Conservation (phyloP, 805 yeast genomes). For the Hanseniaspora meyeri region DNA sequence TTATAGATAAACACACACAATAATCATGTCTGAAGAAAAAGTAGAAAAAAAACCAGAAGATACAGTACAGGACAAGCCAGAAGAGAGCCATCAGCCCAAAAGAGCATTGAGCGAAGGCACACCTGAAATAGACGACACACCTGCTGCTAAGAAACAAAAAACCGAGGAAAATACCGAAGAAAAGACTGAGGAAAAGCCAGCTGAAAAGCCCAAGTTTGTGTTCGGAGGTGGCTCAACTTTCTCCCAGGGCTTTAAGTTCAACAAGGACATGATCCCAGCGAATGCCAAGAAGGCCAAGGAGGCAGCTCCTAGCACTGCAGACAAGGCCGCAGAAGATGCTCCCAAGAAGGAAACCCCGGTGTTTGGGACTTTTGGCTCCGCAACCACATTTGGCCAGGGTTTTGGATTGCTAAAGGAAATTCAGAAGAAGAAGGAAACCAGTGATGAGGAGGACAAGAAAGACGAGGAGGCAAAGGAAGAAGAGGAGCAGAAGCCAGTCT, state of each 20-base stretch:
- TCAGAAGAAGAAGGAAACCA: conserved; percentile 13
- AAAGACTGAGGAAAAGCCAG: not conserved
- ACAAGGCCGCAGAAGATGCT: conserved; percentile 17
- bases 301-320: not conserved
- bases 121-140: not conserved
- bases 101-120: not conserved
- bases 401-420: conserved; percentile 15
- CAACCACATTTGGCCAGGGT: conserved; percentile 31
- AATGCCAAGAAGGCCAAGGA: not conserved
- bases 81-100: not conserved
- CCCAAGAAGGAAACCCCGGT: conserved; percentile 27
- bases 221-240: conserved; percentile 45
- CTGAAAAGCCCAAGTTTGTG: conserved; percentile 36
- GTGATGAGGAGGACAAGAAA: conserved; percentile 9
- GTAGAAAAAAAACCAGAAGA: not conserved
- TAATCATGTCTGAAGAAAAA: not conserved
- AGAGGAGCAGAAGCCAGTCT: conserved; percentile 16
- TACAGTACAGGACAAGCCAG: not conserved
- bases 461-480: conserved; percentile 12
- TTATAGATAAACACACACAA: too few relatives aligned
- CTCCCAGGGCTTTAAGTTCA: conserved; percentile 30
- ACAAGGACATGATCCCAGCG: conserved; percentile 12
- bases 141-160: not conserved
- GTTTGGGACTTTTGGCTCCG: conserved; percentile 31
- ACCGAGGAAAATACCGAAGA: conserved; percentile 8